phyloP scores from a whole-genome alignment of 73 alveolate species.

The Paramecium sexaurelia region DNA sequence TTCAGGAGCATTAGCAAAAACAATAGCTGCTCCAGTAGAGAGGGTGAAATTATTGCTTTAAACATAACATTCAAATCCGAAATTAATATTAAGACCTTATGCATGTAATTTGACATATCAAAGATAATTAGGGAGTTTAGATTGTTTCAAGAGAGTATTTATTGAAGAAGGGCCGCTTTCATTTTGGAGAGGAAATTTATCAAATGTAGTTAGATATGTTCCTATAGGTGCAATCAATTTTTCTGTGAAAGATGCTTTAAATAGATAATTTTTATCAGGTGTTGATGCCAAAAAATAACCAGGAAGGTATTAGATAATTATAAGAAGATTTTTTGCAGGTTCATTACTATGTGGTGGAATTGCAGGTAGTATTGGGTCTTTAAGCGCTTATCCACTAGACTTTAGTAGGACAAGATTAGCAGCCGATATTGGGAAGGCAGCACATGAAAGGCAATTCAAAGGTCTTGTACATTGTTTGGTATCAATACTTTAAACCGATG shows the following conservation, averaged over 20 bases:
- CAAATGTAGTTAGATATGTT: slow-evolving; percentile 80
- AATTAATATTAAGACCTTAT: slow-evolving; percentile 13
- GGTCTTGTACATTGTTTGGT: slow-evolving; percentile 70
- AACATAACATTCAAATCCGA: slow-evolving; percentile 70
- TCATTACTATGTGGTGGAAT: slow-evolving; percentile 79
- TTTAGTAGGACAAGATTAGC: slow-evolving; percentile 80
- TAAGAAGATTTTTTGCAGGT: slow-evolving; percentile 50
- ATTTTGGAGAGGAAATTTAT: slow-evolving; percentile 81
- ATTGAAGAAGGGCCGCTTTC: slow-evolving; percentile 79
- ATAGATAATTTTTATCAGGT: background rate
- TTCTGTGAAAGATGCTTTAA: slow-evolving; percentile 73
- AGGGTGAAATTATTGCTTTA: slow-evolving; percentile 81
- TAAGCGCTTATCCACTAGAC: slow-evolving; percentile 81
- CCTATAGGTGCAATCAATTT: slow-evolving; percentile 83
- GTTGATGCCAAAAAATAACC: slow-evolving; percentile 15
- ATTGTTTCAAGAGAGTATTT: slow-evolving; percentile 74
- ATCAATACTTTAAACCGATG: slow-evolving; percentile 72
- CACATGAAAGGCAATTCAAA: slow-evolving; percentile 72
- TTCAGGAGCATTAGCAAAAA: slow-evolving; percentile 76
- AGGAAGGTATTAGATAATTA: background rate
- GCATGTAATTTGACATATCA: slow-evolving; percentile 11
- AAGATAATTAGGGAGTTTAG: slow-evolving; percentile 74
- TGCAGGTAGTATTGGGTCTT: slow-evolving; percentile 79
- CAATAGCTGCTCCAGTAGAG: slow-evolving; percentile 82
- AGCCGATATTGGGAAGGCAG: slow-evolving; percentile 73